phyloP scores from a whole-genome alignment of 441 rosid genomes.

The Corymbia calophylla region DNA sequence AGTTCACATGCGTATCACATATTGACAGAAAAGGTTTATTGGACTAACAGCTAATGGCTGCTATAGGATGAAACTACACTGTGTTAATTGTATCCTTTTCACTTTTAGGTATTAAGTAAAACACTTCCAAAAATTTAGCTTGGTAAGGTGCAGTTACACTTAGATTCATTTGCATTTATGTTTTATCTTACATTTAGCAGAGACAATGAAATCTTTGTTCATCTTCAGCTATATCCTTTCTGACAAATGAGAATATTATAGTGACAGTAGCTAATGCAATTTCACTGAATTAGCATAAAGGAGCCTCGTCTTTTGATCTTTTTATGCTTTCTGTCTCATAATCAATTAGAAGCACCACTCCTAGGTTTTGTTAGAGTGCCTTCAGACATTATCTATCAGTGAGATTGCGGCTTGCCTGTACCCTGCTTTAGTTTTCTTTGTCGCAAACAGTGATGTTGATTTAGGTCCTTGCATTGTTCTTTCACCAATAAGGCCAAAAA shows the following conservation, averaged over 20 bases:
- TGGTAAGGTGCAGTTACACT: neutral
- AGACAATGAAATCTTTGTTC: neutral
- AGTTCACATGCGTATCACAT: neutral
- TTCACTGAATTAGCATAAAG: neutral
- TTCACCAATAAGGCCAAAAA: neutral
- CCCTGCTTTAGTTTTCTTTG: neutral
- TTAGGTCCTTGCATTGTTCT: neutral
- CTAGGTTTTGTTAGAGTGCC: neutral
- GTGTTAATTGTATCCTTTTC: neutral
- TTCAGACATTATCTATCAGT: neutral
- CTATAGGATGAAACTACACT: neutral
- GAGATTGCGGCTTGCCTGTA: neutral
- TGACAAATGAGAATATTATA: neutral
- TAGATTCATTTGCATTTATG: neutral
- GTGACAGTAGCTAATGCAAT: neutral
- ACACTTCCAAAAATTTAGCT: neutral
- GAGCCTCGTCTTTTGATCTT: neutral
- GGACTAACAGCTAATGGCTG: neutral
- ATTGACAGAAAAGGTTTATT: neutral
- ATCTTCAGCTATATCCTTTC: neutral
- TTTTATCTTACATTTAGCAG: neutral
- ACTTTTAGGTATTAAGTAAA: neutral
- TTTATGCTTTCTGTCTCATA: neutral
- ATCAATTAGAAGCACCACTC: neutral
- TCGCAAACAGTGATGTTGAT: neutral